Conservation (phyloP, 1,284 basidiomycete species). For the Malassezia brasiliensis region DNA sequence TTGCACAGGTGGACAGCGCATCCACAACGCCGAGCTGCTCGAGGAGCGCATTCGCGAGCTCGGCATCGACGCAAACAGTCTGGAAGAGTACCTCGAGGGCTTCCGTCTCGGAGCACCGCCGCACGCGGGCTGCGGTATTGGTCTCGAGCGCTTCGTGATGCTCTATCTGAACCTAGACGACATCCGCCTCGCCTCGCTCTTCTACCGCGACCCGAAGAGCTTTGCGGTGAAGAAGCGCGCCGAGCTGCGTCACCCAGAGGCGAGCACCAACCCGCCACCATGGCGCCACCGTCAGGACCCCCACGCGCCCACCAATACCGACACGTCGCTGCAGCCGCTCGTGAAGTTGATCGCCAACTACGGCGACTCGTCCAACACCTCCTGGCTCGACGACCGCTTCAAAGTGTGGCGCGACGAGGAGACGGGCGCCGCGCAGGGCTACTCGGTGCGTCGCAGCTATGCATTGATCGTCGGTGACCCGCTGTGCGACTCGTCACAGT, state of each 20-base stretch:
- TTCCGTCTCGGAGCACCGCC: slow-evolving; percentile 44
- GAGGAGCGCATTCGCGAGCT: slow-evolving; percentile 32
- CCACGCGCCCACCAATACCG: slow-evolving; percentile 2
- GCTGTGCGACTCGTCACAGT: slow-evolving; percentile 52
- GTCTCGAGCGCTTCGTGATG: slow-evolving; percentile 44
- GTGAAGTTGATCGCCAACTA: slow-evolving; percentile 55
- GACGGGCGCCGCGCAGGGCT: slow-evolving; percentile 54
- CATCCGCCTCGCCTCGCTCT: slow-evolving; percentile 40
- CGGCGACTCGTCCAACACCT: slow-evolving; percentile 56
- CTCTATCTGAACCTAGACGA: slow-evolving; percentile 46
- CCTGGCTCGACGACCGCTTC: slow-evolving; percentile 57
- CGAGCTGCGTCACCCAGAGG: slow-evolving; percentile 38
- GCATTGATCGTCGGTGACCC: slow-evolving; percentile 54
- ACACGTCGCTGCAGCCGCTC: slow-evolving; percentile 29
- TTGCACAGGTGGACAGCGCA: slow-evolving; percentile 46
- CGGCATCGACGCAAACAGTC: slow-evolving; percentile 25
- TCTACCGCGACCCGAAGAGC: slow-evolving; percentile 44
- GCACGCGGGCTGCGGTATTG: slow-evolving; percentile 46
- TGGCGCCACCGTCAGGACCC: slow-evolving; percentile 21
- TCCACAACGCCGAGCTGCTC: slow-evolving; percentile 36
- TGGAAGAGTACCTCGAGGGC: slow-evolving; percentile 44
- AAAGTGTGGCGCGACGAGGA: slow-evolving; percentile 53
- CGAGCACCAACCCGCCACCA: slow-evolving; percentile 36
- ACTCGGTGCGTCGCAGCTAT: slow-evolving; percentile 49
- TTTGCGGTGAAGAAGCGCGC: slow-evolving; percentile 24